Percentiles rank a stretch among this genome's conserved stretches.
These are phyloP conservation scores for Nitzschia sp. DNA, from an alignment of 108 stramenopile species.

Conservation along the genomic window DNA sequence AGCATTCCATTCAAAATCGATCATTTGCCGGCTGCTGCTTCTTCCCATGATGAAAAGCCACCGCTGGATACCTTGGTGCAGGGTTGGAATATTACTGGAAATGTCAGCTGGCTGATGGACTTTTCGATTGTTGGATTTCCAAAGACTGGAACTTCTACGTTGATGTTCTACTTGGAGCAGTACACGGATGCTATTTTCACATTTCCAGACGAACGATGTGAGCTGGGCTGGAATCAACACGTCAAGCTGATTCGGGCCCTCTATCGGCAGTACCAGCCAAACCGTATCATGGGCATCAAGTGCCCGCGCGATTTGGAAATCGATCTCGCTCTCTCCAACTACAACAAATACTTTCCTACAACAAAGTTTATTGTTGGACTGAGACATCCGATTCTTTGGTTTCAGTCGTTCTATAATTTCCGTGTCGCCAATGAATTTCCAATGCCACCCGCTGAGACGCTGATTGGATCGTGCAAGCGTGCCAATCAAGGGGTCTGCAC, in stretches of 20 bases:
- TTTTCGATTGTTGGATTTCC: constrained; percentile 84
- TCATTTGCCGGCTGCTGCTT: background rate
- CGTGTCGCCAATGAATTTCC: constrained; percentile 53
- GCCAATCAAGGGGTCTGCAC: constrained; percentile 56
- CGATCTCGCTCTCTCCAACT: constrained; percentile 31
- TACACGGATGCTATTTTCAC: constrained; percentile 34
- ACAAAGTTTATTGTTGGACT: constrained; percentile 74
- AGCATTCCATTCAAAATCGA: background rate
- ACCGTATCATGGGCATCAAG: constrained; percentile 40
- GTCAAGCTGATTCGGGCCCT: constrained; percentile 37
- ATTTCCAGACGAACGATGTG: constrained; percentile 53
- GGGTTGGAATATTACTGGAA: constrained; percentile 44
- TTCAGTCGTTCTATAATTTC: constrained; percentile 79
- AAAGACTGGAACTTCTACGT: constrained; percentile 75
- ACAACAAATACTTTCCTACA: constrained; percentile 45
- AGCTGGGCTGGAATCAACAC: constrained; percentile 47
- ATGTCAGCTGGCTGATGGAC: constrained; percentile 56
- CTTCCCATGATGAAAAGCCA: constrained; percentile 13
- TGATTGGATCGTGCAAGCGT: constrained; percentile 39
- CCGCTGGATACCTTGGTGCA: constrained; percentile 33
- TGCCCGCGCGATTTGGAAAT: constrained; percentile 57
- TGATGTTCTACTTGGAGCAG: constrained; percentile 54
- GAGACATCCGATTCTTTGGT: constrained; percentile 79
- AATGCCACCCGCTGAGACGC: constrained; percentile 46
- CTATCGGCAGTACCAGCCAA: constrained; percentile 25